A percentile compares a stretch with the other conserved stretches of the same genome.
phyloP scores from a whole-genome alignment of 2,329 filamentous ascomycete genomes.

The Penicillium thymicola region DNA sequence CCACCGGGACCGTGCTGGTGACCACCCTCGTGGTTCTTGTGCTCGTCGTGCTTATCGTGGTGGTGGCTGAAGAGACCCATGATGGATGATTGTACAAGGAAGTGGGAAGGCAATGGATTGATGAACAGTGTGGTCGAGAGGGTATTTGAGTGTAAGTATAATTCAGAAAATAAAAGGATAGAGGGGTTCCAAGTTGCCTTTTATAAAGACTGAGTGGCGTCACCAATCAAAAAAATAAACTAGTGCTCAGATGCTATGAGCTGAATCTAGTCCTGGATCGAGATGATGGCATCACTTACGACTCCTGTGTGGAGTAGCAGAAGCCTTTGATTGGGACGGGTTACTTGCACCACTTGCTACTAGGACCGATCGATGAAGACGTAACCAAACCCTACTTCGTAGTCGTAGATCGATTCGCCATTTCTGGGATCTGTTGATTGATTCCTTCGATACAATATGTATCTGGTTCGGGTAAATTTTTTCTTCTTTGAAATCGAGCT shows the following conservation, averaged over 20 bases:
- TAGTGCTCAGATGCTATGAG: not conserved
- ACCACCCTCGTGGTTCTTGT: not conserved
- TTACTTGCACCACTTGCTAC: not conserved
- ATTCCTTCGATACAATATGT: not conserved
- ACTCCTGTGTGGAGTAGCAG: not conserved
- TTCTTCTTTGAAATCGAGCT: too few relatives aligned
- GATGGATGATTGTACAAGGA: not conserved
- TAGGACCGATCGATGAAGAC: not conserved
- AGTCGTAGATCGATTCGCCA: not conserved
- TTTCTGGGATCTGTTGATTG: not conserved
- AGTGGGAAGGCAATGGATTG: not conserved
- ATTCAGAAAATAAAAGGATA: not conserved
- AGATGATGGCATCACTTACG: conserved; percentile 1
- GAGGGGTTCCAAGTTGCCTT: not conserved
- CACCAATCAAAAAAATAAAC: not conserved
- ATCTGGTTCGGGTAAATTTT: not conserved
- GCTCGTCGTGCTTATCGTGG: not conserved
- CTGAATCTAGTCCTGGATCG: not conserved
- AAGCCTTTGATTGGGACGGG: not conserved
- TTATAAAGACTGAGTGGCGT: conserved; percentile 1
- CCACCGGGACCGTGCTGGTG: too few relatives aligned
- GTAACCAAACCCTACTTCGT: not conserved
- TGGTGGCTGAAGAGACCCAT: conserved; percentile 7
- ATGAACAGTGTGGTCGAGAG: not conserved
- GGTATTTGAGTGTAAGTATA: not conserved